Base-by-base conservation (phyloP, 2,329 filamentous ascomycete genomes). In the Beauveria sp. region DNA sequence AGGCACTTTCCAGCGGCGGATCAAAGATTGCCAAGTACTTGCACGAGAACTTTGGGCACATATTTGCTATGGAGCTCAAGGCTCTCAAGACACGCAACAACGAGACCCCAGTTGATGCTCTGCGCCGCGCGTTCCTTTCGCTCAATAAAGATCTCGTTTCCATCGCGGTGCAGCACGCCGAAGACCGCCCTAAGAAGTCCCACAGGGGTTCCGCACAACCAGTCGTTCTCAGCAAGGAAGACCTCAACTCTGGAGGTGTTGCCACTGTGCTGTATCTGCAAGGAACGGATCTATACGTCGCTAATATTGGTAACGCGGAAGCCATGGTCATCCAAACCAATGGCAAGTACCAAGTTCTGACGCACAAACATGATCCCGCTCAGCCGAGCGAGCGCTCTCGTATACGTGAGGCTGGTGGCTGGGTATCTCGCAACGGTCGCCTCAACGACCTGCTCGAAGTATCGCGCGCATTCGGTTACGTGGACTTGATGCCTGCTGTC, bases 11-110 rank as follows among this genome's bases (percentile, higher is more conserved):
- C 2, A 92, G 86, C 64, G 90, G 93, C 64, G 96, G 95, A 49
- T 97, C 93, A 65, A 96, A 96, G 77, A 91, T 99, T 67, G 93
- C 95, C 66, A 98, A 97, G 73, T 99, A 91, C 69, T 79, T 99
- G 34, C 93, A 99, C 71, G 95, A 99, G 76, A 93, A 97, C 70
- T 97, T 99, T 74, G 90, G 90, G 26, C 83, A 88, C 64, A 88
- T 91, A 18, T 95, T 99, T 69, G 84, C 85, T 6, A 83, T 88
- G 60, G 93, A 99, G 75, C 75, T 99, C 57, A 91, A 91, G 66
- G 84, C 80, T 62, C 73, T 96, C 45, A 89, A 88, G 68, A 79
- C 77, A 9, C 77, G 84, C n/a, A 75, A 82, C 38, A 79, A 84
- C 34, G 95, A 98, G 72, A 90, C 84, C 0, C 88, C 93, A 0